These are phyloP conservation scores for Insectozyma bohioensis DNA, from an alignment of 1,139 yeast genomes.

Conservation along the genomic window DNA sequence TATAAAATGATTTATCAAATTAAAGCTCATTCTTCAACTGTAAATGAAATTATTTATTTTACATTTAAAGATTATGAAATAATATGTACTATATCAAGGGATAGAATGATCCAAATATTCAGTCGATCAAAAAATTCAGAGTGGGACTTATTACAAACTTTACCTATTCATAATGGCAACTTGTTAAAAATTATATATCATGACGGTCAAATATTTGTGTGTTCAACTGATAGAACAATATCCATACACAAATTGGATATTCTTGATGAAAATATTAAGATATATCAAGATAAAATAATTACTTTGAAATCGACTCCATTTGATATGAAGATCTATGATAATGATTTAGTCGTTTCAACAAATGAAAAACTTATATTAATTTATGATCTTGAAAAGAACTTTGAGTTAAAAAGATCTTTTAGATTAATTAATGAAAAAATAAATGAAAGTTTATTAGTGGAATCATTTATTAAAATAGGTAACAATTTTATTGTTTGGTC, in stretches of 20 bases:
- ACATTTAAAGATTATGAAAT: slow-evolving; percentile 22
- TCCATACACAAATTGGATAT: slow-evolving; percentile 46
- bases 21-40: slow-evolving; percentile 51
- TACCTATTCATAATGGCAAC: slow-evolving; percentile 59
- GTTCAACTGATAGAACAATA: slow-evolving; percentile 60
- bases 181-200: slow-evolving; percentile 35
- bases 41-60: slow-evolving; percentile 44
- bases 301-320: slow-evolving; percentile 52
- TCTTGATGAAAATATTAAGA: slow-evolving; percentile 15
- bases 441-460: slow-evolving; percentile 44
- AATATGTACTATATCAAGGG: slow-evolving; percentile 53
- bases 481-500: slow-evolving; percentile 39
- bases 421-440: slow-evolving; percentile 36
- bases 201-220: slow-evolving; percentile 41
- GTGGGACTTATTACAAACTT: slow-evolving; percentile 58
- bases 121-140: slow-evolving; percentile 13
- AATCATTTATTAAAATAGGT: slow-evolving; percentile 32
- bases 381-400: slow-evolving; percentile 31
- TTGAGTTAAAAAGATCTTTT: slow-evolving; percentile 38
- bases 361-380: slow-evolving; percentile 49
- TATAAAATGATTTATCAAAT: slow-evolving; percentile 19
- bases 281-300: slow-evolving; percentile 44
- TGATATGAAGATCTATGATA: slow-evolving; percentile 26
- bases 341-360: slow-evolving; percentile 50
- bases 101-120: slow-evolving; percentile 61